Base-by-base conservation (phyloP, 2,329 filamentous ascomycete species). In the Penicillium sp. region DNA sequence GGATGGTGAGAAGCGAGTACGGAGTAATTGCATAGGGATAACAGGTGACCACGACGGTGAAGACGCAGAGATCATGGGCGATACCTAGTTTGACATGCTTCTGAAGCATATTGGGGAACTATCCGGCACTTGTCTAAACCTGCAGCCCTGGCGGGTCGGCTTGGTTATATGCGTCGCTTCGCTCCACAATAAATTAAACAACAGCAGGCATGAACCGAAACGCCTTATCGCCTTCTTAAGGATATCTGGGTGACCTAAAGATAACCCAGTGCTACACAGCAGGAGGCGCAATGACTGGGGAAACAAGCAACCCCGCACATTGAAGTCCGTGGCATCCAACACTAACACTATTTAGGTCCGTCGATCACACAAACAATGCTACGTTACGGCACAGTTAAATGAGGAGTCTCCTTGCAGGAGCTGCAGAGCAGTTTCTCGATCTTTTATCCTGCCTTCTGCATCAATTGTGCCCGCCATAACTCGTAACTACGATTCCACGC, bases 251-350 rank as follows among this genome's bases (percentile, higher is more conserved):
- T 25, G 6, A 22, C 19, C 6, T 25, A 7, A 7, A 25, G 22
- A 25, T 25, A 25, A 25, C 7, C 22, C 22, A 25, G 22, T 2
- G 22, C 22, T 25, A 19, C 12, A 13, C 34, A 5, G 10, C 7
- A 34, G 30, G n/a, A 11, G 19, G 18, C 28, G 9, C 18, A 41
- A 30, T 48, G 10, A 27, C 38, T 25, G 25, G 9, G 10, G 13
- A 16, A 48, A 44, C 40, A 38, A 38, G 13, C 4, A 40, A 49
- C 47, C 47, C 47, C 47, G 47, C 47, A 50, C 35, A 3, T 2
- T 3, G 18, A 30, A 2, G 39, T 37, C 10, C 10, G 6, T 41
- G 2, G 6, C 9, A 45, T 40, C 30, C 16, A 45, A 11, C 34
- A 46, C 41, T 49, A 39, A 39, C 41, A 49, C 47, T 2, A 13